Conservation (phyloP, 192 early-diverging fungal species). For the Thoreauomyces humboldtii region DNA sequence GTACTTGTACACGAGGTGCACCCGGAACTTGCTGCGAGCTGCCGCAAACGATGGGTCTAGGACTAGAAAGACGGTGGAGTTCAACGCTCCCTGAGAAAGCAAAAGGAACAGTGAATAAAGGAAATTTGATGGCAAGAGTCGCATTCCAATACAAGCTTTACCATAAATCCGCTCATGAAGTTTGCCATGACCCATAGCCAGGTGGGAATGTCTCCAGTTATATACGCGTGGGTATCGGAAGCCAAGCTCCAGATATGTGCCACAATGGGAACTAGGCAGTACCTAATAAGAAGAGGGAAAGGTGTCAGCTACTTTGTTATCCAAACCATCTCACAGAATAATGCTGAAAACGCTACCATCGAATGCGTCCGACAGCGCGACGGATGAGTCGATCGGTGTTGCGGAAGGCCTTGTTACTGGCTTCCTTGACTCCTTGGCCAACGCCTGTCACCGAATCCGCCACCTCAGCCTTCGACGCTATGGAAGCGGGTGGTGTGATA, state of each 20-base stretch:
- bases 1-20: neutral
- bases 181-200: slow-evolving; percentile 9
- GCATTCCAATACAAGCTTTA: too few relatives aligned
- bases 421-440: too few relatives aligned
- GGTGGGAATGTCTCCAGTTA: neutral
- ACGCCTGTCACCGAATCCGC: too few relatives aligned
- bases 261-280: slow-evolving; percentile 20
- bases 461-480: too few relatives aligned
- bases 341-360: too few relatives aligned
- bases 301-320: too few relatives aligned
- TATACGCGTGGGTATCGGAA: slow-evolving; percentile 10
- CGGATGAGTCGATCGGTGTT: slow-evolving; percentile 17
- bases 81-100: neutral
- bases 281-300: too few relatives aligned
- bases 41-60: neutral
- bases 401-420: too few relatives aligned
- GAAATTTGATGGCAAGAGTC: too few relatives aligned
- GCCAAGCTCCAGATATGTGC: slow-evolving; percentile 12
- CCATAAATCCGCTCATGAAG: slow-evolving; percentile 13
- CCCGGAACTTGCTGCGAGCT: neutral
- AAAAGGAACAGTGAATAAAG: neutral
- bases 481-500: too few relatives aligned
- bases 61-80: neutral
- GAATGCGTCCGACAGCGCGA: slow-evolving; percentile 5
- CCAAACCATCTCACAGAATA: too few relatives aligned